These are phyloP conservation scores for Bretschneidera sinensis DNA, from an alignment of 345 rosid genomes.

Conservation along the genomic window DNA sequence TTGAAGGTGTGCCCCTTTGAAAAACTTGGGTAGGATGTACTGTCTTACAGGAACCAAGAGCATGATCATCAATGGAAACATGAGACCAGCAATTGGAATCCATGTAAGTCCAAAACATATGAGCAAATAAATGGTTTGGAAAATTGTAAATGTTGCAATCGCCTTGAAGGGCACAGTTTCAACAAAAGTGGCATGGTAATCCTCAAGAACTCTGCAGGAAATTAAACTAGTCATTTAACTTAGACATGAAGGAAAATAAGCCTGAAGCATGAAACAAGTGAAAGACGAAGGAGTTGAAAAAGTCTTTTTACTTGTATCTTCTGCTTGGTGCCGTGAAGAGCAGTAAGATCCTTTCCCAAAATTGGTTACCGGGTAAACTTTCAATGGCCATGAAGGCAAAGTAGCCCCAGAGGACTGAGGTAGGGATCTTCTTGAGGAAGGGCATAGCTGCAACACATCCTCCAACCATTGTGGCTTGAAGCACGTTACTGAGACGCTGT, in stretches of 20 bases:
- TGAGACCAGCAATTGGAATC: constrained; percentile 90
- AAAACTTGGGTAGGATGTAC: constrained; percentile 77
- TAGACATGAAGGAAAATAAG: background rate
- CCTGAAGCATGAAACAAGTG: background rate
- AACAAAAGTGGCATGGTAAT: constrained; percentile 74
- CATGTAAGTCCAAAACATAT: constrained; percentile 93
- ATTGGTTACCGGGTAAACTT: constrained; percentile 81
- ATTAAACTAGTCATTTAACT: background rate
- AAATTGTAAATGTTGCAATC: constrained; percentile 69
- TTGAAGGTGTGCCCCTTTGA: constrained; percentile 80
- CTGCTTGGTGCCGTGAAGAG: constrained; percentile 77
- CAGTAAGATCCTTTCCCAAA: constrained; percentile 75
- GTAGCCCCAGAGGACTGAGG: constrained; percentile 85
- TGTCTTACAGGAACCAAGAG: constrained; percentile 87
- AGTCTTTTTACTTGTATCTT: constrained; percentile 53
- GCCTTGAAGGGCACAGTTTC: constrained; percentile 92
- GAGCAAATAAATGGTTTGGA: constrained; percentile 73
- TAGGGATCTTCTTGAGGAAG: constrained; percentile 67
- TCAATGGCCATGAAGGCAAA: constrained; percentile 89
- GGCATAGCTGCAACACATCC: constrained; percentile 88
- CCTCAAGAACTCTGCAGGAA: constrained; percentile 71
- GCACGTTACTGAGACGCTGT: constrained; percentile 72
- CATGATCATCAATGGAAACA: constrained; percentile 95
- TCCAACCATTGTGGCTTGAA: constrained; percentile 72
- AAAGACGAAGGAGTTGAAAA: too few species aligned